phyloP scores from a whole-genome alignment of 2,329 filamentous ascomycete species.

The Pseudogymnoascus sp. region DNA sequence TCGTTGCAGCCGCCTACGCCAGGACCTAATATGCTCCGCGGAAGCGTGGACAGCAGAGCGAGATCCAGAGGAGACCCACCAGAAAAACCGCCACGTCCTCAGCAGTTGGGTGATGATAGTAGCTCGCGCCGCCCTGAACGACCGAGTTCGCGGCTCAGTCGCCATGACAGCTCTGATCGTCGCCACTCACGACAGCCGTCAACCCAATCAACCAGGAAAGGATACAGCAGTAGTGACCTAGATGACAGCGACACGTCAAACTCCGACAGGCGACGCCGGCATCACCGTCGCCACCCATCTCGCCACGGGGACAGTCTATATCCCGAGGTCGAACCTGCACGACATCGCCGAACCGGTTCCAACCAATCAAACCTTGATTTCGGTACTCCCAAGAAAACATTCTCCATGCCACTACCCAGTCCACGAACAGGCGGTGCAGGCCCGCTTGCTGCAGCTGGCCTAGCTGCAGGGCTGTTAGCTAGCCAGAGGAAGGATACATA shows the following conservation, averaged over 20 bases:
- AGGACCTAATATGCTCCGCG: conserved; percentile 16
- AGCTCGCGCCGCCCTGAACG: conserved; percentile 16
- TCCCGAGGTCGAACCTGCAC: conserved; percentile 13
- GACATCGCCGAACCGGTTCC: conserved; percentile 14
- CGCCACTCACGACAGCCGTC: conserved; percentile 19
- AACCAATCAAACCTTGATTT: neutral
- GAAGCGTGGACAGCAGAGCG: conserved; percentile 13
- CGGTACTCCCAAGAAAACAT: neutral
- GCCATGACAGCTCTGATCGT: conserved; percentile 11
- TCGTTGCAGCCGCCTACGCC: conserved; percentile 14
- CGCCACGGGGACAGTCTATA: conserved; percentile 10
- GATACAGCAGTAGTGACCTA: conserved; percentile 16
- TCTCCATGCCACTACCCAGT: neutral
- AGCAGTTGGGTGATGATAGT: conserved; percentile 20
- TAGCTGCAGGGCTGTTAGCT: neutral
- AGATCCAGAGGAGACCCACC: conserved; percentile 16
- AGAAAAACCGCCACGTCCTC: conserved; percentile 20
- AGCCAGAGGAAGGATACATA: conserved; percentile 21
- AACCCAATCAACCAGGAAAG: conserved; percentile 13
- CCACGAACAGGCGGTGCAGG: neutral
- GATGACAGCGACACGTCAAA: conserved; percentile 24
- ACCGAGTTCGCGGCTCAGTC: conserved; percentile 14
- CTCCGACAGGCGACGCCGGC: conserved; percentile 18
- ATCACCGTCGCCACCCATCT: conserved; percentile 10
- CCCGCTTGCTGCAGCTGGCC: neutral